phyloP scores from a whole-genome alignment of 2,329 filamentous ascomycete species.

The Shiraia sp. region DNA sequence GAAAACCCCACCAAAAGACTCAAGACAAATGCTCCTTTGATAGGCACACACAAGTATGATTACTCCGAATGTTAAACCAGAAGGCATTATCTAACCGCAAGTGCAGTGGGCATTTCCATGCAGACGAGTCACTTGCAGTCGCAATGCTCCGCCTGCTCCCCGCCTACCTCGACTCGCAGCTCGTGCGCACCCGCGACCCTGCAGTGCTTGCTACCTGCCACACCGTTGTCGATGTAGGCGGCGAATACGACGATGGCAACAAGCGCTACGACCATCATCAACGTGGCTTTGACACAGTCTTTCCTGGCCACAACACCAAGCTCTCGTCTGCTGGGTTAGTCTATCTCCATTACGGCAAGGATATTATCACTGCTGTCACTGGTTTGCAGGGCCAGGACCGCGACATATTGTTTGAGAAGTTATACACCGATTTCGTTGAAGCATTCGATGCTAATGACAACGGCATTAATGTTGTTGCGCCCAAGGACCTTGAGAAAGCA shows the following conservation, averaged over 20 bases:
- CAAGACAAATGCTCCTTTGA: constrained; percentile 71
- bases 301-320: constrained; percentile 83
- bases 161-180: constrained; percentile 70
- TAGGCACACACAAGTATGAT: constrained; percentile 83
- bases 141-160: constrained; percentile 92
- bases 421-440: constrained; percentile 93
- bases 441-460: constrained; percentile 98
- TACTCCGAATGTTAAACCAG: not conserved
- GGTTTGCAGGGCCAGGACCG: constrained; percentile 68
- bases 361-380: constrained; percentile 73
- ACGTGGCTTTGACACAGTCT: constrained; percentile 82
- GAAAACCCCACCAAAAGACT: constrained; percentile 70
- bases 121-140: constrained; percentile 95
- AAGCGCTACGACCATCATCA: constrained; percentile 98
- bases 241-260: constrained; percentile 77
- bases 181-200: constrained; percentile 88
- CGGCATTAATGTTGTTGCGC: constrained; percentile 82
- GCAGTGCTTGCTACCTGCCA: constrained; percentile 78
- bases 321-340: constrained; percentile 92
- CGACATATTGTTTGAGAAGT: constrained; percentile 77
- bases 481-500: constrained; percentile 67
- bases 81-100: not conserved
- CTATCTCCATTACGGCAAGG: constrained; percentile 91
- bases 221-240: constrained; percentile 97
- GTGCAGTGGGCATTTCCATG: constrained; percentile 87